Base-by-base conservation (phyloP, 495 filamentous ascomycete genomes). In the Pyrenula aspistea region DNA sequence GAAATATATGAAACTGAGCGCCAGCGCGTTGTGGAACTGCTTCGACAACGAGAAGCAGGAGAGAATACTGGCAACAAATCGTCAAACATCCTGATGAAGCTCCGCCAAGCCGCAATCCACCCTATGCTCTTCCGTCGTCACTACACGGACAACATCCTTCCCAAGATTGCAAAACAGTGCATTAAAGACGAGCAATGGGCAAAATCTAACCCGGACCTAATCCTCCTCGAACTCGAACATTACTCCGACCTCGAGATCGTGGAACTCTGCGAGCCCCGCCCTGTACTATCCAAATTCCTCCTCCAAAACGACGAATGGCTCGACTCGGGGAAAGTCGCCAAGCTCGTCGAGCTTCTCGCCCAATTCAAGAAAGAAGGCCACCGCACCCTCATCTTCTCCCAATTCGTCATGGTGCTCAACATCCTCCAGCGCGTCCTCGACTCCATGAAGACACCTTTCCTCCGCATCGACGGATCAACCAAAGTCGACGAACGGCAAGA, bases 41-140 rank as follows among this genome's bases (percentile, higher is more conserved):
- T 87, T 15, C 70, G 71, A 42, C 79, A 79, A 53, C 76, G 81
- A 56, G 79, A 77, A 4, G 77, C 74, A 2, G 83, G 82, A 12
- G 76, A 76, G 60, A 78, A 77, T 61, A 73, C 74, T 2, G 69
- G 70, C 22, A 83, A 77, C 24, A 77, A 76, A 60, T 84, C 69
- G 25, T 71, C 76, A 36, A 93, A 96, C 60, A 81, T 91, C 22
- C 82, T 95, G 72, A 95, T 96, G 84, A 85, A 88, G 59, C 78
- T 96, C 20, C 87, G 91, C 19, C 88, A 96, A 67, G 90, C 93
- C 2, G 86, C 94, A 0, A 95, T 97, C 31, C 94, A 97, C 65
- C 88, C 93, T 1, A 79, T 96, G 24, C 78, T 97, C 19, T 91
- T 93, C 67, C 80, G 93, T 8, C 81, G 83, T 3, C 77, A 87